Base-by-base conservation (phyloP, 306 rosid species). In the Hylodesmum podocarpum region DNA sequence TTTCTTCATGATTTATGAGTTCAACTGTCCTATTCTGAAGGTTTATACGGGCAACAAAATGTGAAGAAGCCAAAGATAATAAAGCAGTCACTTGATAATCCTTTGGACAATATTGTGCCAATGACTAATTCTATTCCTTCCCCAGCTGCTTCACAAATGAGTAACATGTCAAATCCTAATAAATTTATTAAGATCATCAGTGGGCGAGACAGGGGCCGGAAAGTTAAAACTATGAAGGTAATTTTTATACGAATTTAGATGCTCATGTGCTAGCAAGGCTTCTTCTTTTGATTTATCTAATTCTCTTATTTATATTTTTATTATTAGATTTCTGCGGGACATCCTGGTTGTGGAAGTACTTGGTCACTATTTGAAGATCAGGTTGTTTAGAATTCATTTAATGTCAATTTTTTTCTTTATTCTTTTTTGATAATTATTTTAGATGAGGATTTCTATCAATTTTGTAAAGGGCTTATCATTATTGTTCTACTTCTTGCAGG, bases 281-380 rank as follows among this genome's bases (percentile, higher is more conserved):
- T 67, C n/a, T 16, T 50, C 39, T 5, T 37, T 27, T 39, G 47
- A 37, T 49, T 66, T 4, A 50, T 28, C 41, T 36, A n/a, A 53
- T 40, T 64, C 44, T 3, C 34, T 79, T 71, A 16, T 50, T 79
- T 64, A 25, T 69, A 57, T 81, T 50, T 40, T 40, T 75, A 58
- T 63, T 44, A 55, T 43, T 82, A 92, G 96, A 87, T 83, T 54
- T 80, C 90, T 49, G 78, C 81, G 22, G 92, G 89, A 73, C 92
- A 86, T 79, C 80, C 83, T 57, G 89, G 89, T 72, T 75, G 86
- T 57, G 94, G 94, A 83, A 83, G 89, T 83, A 91, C 91, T 33
- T 92, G 97, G 97, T 85, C 96, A 9, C 77, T 81, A 36, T 90
- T 82, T 28, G 97, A 92, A 85, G 97, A 92, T 75, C 97, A 92